Conservation (phyloP, 306 rosid species). For the Prunus padus region DNA sequence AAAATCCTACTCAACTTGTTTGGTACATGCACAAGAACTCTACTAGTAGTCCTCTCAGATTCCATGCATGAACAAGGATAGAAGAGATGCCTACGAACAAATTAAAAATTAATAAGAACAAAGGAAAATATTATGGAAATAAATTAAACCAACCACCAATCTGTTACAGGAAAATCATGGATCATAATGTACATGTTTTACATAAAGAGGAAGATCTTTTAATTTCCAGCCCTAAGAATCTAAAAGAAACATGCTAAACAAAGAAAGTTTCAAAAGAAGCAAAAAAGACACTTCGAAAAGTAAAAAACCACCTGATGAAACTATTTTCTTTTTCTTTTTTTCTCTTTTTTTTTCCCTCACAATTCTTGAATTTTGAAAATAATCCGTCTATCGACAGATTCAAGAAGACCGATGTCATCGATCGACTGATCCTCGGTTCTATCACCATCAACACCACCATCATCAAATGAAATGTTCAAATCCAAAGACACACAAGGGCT, state of each 20-base stretch:
- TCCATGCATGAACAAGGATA: slow-evolving; percentile 11
- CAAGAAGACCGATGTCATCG: slow-evolving; percentile 79
- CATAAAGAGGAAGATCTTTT: slow-evolving; percentile 26
- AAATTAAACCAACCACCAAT: slow-evolving; percentile 12
- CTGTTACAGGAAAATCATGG: slow-evolving; percentile 11
- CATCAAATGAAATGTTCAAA: slow-evolving; percentile 84
- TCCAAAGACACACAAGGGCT: slow-evolving; percentile 64
- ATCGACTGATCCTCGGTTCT: slow-evolving; percentile 37
- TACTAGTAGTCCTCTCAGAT: neutral
- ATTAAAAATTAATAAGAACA: neutral
- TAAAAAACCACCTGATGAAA: slow-evolving; percentile 12
- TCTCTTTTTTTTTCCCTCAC: slow-evolving; percentile 16
- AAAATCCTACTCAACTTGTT: neutral
- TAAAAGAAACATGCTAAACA: slow-evolving; percentile 34
- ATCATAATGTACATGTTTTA: slow-evolving; percentile 45
- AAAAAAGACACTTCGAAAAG: neutral
- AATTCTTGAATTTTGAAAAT: slow-evolving; percentile 75
- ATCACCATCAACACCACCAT: slow-evolving; percentile 18
- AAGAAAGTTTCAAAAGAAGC: slow-evolving; percentile 32
- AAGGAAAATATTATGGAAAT: neutral
- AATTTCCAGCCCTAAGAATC: slow-evolving; percentile 33
- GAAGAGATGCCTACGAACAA: neutral
- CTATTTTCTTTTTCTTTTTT: neutral
- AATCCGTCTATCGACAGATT: slow-evolving; percentile 70
- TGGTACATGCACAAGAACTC: slow-evolving; percentile 16